phyloP scores from a whole-genome alignment of 306 rosid species.

The Geum urbanum region DNA sequence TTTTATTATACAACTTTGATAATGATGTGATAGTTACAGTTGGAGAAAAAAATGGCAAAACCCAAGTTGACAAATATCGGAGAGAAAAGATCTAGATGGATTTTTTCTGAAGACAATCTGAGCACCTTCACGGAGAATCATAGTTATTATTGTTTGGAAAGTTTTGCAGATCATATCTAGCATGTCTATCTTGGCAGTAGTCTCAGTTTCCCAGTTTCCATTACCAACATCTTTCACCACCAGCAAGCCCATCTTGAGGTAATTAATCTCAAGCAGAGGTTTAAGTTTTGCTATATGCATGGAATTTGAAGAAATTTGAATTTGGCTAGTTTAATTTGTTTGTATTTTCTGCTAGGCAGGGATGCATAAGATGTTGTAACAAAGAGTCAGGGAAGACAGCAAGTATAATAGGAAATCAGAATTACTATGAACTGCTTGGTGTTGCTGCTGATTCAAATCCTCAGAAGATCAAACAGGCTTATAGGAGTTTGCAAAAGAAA shows the following conservation, averaged over 20 bases:
- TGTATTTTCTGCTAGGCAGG: conserved; percentile 21
- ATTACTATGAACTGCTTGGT: conserved; percentile 65
- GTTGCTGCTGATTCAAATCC: conserved; percentile 57
- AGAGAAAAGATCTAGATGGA: neutral
- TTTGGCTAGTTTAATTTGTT: neutral
- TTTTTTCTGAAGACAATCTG: neutral
- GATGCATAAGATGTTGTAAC: conserved; percentile 41
- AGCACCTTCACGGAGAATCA: neutral
- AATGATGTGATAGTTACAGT: neutral
- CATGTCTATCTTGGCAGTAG: conserved; percentile 34
- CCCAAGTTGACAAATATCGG: conserved; percentile 8
- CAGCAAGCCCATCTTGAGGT: conserved; percentile 45
- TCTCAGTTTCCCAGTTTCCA: conserved; percentile 25
- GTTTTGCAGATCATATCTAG: conserved; percentile 1
- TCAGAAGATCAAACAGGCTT: conserved; percentile 59
- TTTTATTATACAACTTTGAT: neutral
- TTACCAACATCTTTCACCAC: conserved; percentile 30
- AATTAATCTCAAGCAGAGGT: conserved; percentile 28
- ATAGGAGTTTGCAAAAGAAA: conserved; percentile 71
- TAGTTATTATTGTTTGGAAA: neutral
- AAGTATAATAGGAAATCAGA: conserved; percentile 25
- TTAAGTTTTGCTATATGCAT: too few relatives aligned
- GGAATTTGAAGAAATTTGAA: neutral
- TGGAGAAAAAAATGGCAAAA: neutral
- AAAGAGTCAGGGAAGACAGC: conserved; percentile 24